phyloP scores from a whole-genome alignment of 495 filamentous ascomycete genomes.

The Clavariopsis aquatica region DNA sequence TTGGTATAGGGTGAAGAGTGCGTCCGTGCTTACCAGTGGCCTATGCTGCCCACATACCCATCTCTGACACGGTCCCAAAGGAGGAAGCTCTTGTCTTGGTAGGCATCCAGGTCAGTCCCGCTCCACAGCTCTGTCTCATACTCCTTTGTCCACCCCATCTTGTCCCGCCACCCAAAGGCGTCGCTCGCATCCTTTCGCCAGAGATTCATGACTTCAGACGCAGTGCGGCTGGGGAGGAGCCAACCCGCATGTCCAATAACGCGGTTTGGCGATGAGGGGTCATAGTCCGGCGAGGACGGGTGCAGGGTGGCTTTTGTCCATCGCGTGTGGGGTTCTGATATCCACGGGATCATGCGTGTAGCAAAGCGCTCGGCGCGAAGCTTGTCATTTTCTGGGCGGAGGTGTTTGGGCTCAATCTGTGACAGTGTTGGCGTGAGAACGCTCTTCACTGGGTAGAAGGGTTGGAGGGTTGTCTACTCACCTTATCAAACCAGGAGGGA shows the following conservation, averaged over 20 bases:
- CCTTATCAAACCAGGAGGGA: conserved; percentile 21
- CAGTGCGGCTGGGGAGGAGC: conserved; percentile 23
- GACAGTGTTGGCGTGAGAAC: background rate
- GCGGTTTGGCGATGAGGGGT: conserved; percentile 18
- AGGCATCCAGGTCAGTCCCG: conserved; percentile 13
- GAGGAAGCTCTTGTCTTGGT: conserved; percentile 10
- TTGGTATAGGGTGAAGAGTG: background rate
- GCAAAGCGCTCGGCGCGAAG: conserved; percentile 15
- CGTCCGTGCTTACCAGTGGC: conserved; percentile 18
- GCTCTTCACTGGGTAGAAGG: background rate
- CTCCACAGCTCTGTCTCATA: conserved; percentile 27
- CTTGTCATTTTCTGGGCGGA: conserved; percentile 2
- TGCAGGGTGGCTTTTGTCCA: conserved; percentile 18
- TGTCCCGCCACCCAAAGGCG: conserved; percentile 9
- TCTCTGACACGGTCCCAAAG: conserved; percentile 14
- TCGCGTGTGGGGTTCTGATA: conserved; percentile 20
- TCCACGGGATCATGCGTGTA: conserved; percentile 25
- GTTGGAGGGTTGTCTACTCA: conserved; percentile 1
- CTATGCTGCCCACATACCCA: conserved; percentile 8
- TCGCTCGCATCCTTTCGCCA: conserved; percentile 29
- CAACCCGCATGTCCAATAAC: conserved; percentile 31
- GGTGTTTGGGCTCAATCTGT: conserved; percentile 7
- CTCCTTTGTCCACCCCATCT: conserved; percentile 26
- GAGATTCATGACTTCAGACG: conserved; percentile 13
- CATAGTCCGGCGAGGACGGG: conserved; percentile 11